phyloP scores from a whole-genome alignment of 2,329 filamentous ascomycete species.

The Alternaria metachromatica region DNA sequence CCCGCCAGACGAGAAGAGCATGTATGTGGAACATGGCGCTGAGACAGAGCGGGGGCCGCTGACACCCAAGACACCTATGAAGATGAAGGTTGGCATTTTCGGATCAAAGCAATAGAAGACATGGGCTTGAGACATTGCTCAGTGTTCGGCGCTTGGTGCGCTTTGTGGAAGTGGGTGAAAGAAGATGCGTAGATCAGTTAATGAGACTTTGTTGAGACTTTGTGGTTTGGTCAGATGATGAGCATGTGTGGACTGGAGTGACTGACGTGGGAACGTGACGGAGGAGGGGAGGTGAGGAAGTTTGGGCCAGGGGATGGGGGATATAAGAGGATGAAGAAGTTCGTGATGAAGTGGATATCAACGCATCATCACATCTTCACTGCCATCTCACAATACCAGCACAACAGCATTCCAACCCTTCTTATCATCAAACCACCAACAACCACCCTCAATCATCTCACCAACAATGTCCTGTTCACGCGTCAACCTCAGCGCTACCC shows the following conservation, averaged over 20 bases:
- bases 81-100: conserved; percentile 12
- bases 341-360: neutral
- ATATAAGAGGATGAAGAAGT: neutral
- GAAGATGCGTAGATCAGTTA: neutral
- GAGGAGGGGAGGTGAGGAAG: neutral
- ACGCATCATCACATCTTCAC: neutral
- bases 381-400: neutral
- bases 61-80: conserved; percentile 1
- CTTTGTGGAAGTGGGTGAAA: neutral
- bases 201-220: neutral
- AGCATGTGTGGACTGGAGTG: neutral
- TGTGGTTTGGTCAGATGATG: neutral
- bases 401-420: neutral
- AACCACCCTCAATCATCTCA: neutral
- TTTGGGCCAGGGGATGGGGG: neutral
- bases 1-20: neutral
- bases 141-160: neutral
- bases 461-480: neutral
- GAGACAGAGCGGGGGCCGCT: neutral
- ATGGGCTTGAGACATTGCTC: neutral
- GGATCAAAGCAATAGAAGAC: neutral
- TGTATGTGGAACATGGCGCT: conserved; percentile 2
- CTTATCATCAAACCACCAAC: neutral
- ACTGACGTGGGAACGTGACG: neutral
- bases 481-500: neutral